Evolutionary conservation across 345 rosid genomes (phyloP), one percentile per base, ranked within the genome.

Genomic region (Eucalyptus marginata): DNA sequence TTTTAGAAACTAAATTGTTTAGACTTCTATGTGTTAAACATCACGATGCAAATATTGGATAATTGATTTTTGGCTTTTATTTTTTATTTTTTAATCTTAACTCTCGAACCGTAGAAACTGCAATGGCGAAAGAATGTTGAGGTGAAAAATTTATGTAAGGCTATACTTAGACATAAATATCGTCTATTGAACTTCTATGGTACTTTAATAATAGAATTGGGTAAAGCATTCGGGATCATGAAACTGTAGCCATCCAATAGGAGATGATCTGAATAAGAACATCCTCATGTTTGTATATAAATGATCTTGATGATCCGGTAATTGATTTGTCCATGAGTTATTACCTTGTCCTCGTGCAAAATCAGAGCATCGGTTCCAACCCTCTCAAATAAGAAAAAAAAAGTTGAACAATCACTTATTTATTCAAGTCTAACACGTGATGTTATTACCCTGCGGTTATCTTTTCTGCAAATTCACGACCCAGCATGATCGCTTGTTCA

Each of bases 21-120:
- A 13, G 54, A 13, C 17, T 15, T 33, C 10, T 66, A 7, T 31
- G 79, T 66, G 79, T 15, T 31, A 31, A n/a, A 15, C 43, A 68
- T 16, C 0, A 0, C 2, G 7, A 8, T 4, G 44, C 13, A 9
- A 68, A 68, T 51, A 31, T 68, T 33, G 43, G 44, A 33, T 0
- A 7, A n/a, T 66, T 66, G 40, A 64, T n/a, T 31, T 66, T n/a
- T n/a, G 20, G 8, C 10, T n/a, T n/a, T n/a, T n/a, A n/a, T 1
- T 15, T n/a, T n/a, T 2, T n/a, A 10, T 49, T 49, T 49, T 4
- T 49, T 11, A 11, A 49, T 50, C 79, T 66, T 31, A 31, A 66
- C 43, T 66, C 79, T 66, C 10, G 1, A 62, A 29, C 33, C 29
- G 17, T n/a, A n/a, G 18, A n/a, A 13, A 62, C 3, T 62, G 18